A percentile compares a stretch with the other conserved stretches of the same genome.
Conservation (phyloP, 2,329 filamentous ascomycete genomes). For the Periconia digitata region DNA sequence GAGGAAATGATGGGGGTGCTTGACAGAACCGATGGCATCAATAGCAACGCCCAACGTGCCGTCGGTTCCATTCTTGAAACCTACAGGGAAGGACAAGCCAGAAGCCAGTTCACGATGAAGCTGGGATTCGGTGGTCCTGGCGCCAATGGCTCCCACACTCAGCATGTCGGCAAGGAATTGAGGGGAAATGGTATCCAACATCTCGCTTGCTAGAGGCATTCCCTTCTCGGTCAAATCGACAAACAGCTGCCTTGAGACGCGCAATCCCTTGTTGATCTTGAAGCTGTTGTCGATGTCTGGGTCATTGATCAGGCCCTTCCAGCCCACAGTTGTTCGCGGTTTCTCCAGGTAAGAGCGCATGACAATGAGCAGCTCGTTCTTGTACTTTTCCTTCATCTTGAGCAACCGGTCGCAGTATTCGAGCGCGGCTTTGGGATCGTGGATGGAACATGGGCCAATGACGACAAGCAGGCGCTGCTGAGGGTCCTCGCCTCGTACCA, state of each 20-base stretch:
- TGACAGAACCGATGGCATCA: constrained; percentile 91
- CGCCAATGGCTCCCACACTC: constrained; percentile 89
- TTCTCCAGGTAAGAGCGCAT: constrained; percentile 99
- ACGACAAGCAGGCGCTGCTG: constrained; percentile 70
- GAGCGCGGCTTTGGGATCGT: constrained; percentile 86
- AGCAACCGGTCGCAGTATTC: constrained; percentile 89
- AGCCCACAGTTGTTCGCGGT: constrained; percentile 94
- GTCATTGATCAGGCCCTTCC: constrained; percentile 99
- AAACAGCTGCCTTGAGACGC: constrained; percentile 85
- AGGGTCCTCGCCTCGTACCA: constrained; percentile 62
- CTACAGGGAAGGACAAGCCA: constrained; percentile 93
- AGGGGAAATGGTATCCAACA: constrained; percentile 96
- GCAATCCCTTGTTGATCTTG: constrained; percentile 97
- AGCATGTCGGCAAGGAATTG: constrained; percentile 94
- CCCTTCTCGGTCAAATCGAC: constrained; percentile 87
- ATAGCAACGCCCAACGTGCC: constrained; percentile 86
- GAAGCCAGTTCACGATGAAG: constrained; percentile 92
- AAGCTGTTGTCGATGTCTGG: constrained; percentile 98
- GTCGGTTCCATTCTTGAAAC: constrained; percentile 99
- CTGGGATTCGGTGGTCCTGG: constrained; percentile 95
- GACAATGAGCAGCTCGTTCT: constrained; percentile 86
- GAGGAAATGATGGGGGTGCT: constrained; percentile 92
- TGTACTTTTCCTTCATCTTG: constrained; percentile 81
- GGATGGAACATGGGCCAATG: constrained; percentile 94
- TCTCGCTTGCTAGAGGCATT: constrained; percentile 96